Evolutionary conservation across 805 yeast species (phyloP).

Genomic region (Brettanomyces nanus): DNA sequence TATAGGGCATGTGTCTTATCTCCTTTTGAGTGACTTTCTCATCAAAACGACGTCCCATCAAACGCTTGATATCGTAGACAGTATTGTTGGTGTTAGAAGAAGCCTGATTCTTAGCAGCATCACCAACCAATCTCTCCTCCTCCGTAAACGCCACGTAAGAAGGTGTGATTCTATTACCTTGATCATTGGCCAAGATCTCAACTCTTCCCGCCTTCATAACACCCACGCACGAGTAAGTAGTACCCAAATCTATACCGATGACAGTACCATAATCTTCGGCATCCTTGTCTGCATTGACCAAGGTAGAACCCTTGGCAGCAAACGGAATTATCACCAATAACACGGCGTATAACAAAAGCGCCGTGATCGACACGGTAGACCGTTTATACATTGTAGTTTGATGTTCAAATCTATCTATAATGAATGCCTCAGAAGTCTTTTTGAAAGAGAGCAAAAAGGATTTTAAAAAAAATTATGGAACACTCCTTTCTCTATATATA

Average conservation of each 20-base stretch:
- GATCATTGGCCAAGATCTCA: constrained; percentile 93
- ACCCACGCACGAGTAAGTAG: constrained; percentile 97
- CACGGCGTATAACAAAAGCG: constrained; percentile 21
- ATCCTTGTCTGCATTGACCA: constrained; percentile 21
- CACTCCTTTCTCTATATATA: too few relatives aligned
- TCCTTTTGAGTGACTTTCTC: constrained; percentile 77
- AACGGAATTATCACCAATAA: constrained; percentile 23
- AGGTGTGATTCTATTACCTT: constrained; percentile 98
- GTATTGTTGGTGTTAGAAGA: constrained; percentile 94
- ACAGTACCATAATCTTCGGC: constrained; percentile 35
- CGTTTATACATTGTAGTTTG: too few relatives aligned
- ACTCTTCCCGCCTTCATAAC: constrained; percentile 51
- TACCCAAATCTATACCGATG: constrained; percentile 92
- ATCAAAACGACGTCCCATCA: constrained; percentile 75
- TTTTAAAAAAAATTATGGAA: too few relatives aligned
- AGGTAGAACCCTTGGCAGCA: constrained; percentile 8
- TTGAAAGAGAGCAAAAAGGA: too few relatives aligned
- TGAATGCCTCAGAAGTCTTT: too few relatives aligned
- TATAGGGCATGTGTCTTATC: constrained; percentile 85
- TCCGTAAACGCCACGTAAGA: constrained; percentile 96
- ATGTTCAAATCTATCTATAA: too few relatives aligned
- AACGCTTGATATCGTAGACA: constrained; percentile 91
- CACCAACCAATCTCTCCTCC: constrained; percentile 91
- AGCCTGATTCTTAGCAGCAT: constrained; percentile 97
- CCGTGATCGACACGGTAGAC: constrained; percentile 18